Base-by-base conservation (phyloP, 805 yeast species). In the Tetrapisispora fleetii region DNA sequence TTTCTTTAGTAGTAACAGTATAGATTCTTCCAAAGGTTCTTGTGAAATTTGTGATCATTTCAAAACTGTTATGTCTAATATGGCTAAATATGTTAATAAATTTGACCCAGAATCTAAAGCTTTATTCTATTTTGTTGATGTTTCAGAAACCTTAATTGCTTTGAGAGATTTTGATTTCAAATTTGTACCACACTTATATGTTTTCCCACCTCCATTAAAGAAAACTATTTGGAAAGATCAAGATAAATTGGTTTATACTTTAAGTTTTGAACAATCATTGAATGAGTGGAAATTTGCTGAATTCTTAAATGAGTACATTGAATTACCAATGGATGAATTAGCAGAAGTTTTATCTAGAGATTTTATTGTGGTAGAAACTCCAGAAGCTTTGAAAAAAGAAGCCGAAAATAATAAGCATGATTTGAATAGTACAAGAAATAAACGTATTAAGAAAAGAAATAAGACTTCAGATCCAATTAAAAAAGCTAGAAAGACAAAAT, bases 1-100 rank as follows among this genome's bases (percentile, higher is more conserved):
- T 5, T 27, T 46, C 2, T 46, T 39, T n/a, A 40, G 37, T 21
- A 17, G 37, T 11, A 1, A 14, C 2, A 13, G 16, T 4, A 19
- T 14, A 33, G 41, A 35, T 22, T 11, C 27, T 8, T 13, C 27
- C 6, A 13, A 18, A n/a, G 45, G 45, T 28, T 10, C 6, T 24
- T 46, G 48, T 46, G 48, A 46, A 28, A 36, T 46, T 28, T 46
- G 48, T 40, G 45, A 46, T 16, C 30, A 18, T 36, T 46, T 46
- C 19, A 19, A 16, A 6, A n/a, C 22, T 7, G 43, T 43, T 21
- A 13, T 46, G 7, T 3, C 16, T 7, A 19, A 35, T 27, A 27
- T 40, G n/a, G 19, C 48, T 11, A 46, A 36, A n/a, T 11, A 16
- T 22, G 24, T 45, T 22, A 32, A 33, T 10, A 24, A 39, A 13